A percentile compares a stretch with the other conserved stretches of the same genome.
Evolutionary conservation across 2,329 filamentous ascomycete species (phyloP).

Genomic region (Lachnellula subtilissima): DNA sequence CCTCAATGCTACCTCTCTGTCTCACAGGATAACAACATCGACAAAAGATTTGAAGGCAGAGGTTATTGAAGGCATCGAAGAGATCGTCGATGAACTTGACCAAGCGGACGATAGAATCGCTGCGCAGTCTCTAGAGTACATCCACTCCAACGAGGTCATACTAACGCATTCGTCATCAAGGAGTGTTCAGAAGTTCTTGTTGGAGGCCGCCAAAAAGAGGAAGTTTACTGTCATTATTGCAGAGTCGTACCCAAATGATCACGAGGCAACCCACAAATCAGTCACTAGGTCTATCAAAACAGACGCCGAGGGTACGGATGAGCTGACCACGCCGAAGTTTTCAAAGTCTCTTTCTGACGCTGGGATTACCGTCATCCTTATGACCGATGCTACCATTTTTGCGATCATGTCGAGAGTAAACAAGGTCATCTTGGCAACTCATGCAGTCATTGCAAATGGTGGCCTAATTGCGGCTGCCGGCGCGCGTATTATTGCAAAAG

Average conservation of each 20-base stretch:
- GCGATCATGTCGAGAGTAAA: conserved; percentile 93
- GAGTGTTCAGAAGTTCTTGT: conserved; percentile 84
- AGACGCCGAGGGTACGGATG: conserved; percentile 37
- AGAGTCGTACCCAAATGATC: conserved; percentile 66
- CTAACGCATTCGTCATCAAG: conserved; percentile 81
- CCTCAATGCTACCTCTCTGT: conserved; percentile 24
- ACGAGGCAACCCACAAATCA: conserved; percentile 56
- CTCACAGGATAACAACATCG: conserved; percentile 26
- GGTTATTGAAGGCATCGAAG: conserved; percentile 87
- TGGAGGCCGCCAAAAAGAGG: conserved; percentile 81
- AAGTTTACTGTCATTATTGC: conserved; percentile 88
- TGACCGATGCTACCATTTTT: conserved; percentile 81
- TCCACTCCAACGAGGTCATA: conserved; percentile 88
- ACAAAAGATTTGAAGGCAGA: conserved; percentile 75
- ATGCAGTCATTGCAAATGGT: conserved; percentile 83
- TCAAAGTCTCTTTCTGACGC: conserved; percentile 72
- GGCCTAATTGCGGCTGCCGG: conserved; percentile 80
- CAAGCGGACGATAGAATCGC: conserved; percentile 93
- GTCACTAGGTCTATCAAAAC: conserved; percentile 50
- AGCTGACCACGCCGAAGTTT: conserved; percentile 48
- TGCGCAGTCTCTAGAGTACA: conserved; percentile 80
- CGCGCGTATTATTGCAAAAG: conserved; percentile 76
- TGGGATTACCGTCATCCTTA: conserved; percentile 76
- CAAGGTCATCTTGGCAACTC: conserved; percentile 88
- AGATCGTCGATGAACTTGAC: conserved; percentile 92